Evolutionary conservation across 75 land plant species (phyloP), one percentile per base, ranked within the genome.

Genomic region (Sequoia sempervirens): DNA sequence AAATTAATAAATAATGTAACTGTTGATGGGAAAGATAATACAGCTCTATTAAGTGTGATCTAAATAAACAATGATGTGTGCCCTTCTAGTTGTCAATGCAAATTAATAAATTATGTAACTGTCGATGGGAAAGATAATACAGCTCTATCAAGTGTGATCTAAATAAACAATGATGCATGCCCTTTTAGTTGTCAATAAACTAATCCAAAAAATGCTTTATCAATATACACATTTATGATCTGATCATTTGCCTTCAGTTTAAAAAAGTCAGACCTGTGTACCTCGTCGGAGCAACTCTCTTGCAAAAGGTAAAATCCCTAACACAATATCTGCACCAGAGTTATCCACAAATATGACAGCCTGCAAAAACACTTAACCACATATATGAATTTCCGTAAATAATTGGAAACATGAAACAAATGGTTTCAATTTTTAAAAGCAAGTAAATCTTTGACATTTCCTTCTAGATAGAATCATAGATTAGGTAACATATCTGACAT

Each of bases 281-380:
- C 98, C 99, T 86, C 89, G 94, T 82, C 93, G 92, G 40, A 97
- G 95, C 74, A 97, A 87, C 88, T 97, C 99, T 81, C 99, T 91
- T 54, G 98, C 98, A 92, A 97, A 96, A 38, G 99, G 99, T 79
- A 97, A 79, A 46, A 97, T 94, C 34, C 99, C 99, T 82, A 97
- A 88, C 46, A 97, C 92, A 45, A 97, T 86, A 93, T 97, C 99
- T 36, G 99, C 91, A 75, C 99, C 99, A 83, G 99, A 90, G 87
- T 97, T 97, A 82, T 97, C 99, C 73, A 96, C 98, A 90, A 96
- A 96, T 66, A 97, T 97, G 58, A 97, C 92, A 79, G 92, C 99
- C 99, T 97, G 92, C 11, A 81, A 45, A 47, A 41, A 30, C 41
- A 52, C 37, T 30, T 81, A 79, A 37, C 28, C 28, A 34, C 32